Conservation (phyloP, 2,329 filamentous ascomycete species). For the Curvularia verruculosa region DNA sequence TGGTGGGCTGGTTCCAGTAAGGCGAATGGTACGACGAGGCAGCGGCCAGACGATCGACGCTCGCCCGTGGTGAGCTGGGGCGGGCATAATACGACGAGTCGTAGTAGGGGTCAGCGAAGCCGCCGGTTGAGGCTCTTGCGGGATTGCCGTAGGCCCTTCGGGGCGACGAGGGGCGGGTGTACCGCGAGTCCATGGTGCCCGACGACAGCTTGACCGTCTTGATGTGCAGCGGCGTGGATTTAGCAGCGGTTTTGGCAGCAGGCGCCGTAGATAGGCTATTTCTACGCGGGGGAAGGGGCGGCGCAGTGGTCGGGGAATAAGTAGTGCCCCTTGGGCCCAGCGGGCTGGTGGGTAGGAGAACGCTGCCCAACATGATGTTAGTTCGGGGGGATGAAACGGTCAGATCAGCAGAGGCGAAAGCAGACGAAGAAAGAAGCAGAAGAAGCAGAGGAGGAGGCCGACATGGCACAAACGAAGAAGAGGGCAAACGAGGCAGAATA, state of each 20-base stretch:
- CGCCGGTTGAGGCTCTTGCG: conserved; percentile 46
- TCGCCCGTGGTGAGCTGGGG: conserved; percentile 43
- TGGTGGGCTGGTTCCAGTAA: conserved; percentile 33
- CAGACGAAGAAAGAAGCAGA: neutral
- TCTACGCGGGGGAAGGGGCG: conserved; percentile 37
- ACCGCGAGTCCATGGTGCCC: conserved; percentile 43
- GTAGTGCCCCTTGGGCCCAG: conserved; percentile 25
- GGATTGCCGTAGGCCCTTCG: conserved; percentile 40
- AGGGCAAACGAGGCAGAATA: conserved; percentile 21
- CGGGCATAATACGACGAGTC: conserved; percentile 40
- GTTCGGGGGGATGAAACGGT: conserved; percentile 19
- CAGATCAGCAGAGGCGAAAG: conserved; percentile 3
- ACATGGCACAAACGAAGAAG: conserved; percentile 19
- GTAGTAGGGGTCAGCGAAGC: conserved; percentile 44
- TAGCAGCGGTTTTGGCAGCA: conserved; percentile 27
- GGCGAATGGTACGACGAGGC: conserved; percentile 33
- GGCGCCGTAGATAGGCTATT: conserved; percentile 30
- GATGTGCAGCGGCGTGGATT: conserved; percentile 30
- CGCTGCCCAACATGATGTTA: conserved; percentile 46
- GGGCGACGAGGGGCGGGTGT: conserved; percentile 46
- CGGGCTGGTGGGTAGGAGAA: conserved; percentile 36
- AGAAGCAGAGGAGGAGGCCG: conserved; percentile 3
- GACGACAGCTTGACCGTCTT: conserved; percentile 28
- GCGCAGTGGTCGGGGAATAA: conserved; percentile 25
- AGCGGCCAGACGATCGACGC: conserved; percentile 38